Evolutionary conservation across 2,329 filamentous ascomycete genomes (phyloP), one percentile per base, ranked within the genome.

Genomic region (Microascus cirrosus): DNA sequence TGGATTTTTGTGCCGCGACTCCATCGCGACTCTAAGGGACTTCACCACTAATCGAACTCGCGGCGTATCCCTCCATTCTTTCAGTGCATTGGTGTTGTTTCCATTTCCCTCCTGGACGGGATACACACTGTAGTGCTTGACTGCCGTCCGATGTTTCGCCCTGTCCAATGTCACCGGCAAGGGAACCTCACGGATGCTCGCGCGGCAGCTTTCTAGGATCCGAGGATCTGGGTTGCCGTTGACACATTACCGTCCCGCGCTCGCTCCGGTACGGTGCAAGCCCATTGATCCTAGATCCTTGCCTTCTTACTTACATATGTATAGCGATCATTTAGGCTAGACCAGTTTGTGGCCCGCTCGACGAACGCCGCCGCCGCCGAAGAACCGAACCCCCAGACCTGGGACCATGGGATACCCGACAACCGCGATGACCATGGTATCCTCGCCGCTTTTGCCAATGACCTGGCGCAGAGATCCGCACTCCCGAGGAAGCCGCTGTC

Each of bases 121-220:
- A 20, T 42, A 36, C 52, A 36, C 39, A 45, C 45, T n/a, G 11
- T 50, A 22, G 36, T 13, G 32, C 8, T 48, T 36, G 3, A 5
- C 22, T 50, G 12, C 28, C 32, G 12, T 50, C 50, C 39, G 25
- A 35, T 28, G 25, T 28, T 15, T 11, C 42, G 8, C 24, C 22
- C 25, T 50, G 7, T 42, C 25, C 55, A 28, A 48, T 56, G 36
- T 22, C 25, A 15, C 4, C 15, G 42, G 39, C 42, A 15, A 28
- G 32, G 53, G 53, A 56, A 56, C 42, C 42, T 22, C 28, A 45
- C 45, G 32, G 45, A 57, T 57, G 55, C 55, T 57, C 34, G 28
- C 35, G 32, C 55, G 55, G 55, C 45, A n/a, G 55, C 55, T 57
- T 35, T 42, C 48, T n/a, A 22, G 55, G 25, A 22, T 36, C 25